Conservation (phyloP, 2,329 filamentous ascomycete genomes). For the Trichocomaceae sp. region DNA sequence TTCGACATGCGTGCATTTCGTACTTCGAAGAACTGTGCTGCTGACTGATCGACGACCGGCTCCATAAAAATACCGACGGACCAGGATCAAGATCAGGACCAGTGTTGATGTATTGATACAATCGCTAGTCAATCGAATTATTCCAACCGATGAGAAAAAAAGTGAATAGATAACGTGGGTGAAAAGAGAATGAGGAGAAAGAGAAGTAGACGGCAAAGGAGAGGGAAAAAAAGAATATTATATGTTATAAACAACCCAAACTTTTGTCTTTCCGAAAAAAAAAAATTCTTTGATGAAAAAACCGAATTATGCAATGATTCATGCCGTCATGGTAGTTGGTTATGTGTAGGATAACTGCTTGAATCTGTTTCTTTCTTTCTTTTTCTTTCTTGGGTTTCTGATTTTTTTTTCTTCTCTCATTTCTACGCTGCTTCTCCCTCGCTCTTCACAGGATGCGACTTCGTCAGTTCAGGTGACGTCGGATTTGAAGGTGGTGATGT, state of each 20-base stretch:
- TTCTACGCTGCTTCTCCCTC: conserved; percentile 35
- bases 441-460: conserved; percentile 40
- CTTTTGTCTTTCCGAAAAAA: conserved; percentile 15
- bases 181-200: not conserved
- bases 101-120: not conserved
- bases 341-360: not conserved
- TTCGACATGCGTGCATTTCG: not conserved
- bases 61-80: too few species aligned
- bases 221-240: conserved; percentile 5
- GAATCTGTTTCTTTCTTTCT: not conserved
- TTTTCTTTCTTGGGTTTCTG: not conserved
- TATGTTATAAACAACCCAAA: conserved; percentile 13
- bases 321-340: not conserved
- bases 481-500: conserved; percentile 45
- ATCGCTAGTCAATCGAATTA: not conserved
- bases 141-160: not conserved
- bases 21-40: too few species aligned
- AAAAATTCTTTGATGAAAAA: not conserved
- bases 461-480: conserved; percentile 41
- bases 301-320: not conserved
- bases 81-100: too few species aligned
- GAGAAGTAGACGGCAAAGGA: not conserved
- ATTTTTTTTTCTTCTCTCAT: not conserved
- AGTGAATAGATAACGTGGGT: too few species aligned
- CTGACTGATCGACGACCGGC: not conserved